phyloP scores from a whole-genome alignment of 83 land plant species.

The Thuja plicata region DNA sequence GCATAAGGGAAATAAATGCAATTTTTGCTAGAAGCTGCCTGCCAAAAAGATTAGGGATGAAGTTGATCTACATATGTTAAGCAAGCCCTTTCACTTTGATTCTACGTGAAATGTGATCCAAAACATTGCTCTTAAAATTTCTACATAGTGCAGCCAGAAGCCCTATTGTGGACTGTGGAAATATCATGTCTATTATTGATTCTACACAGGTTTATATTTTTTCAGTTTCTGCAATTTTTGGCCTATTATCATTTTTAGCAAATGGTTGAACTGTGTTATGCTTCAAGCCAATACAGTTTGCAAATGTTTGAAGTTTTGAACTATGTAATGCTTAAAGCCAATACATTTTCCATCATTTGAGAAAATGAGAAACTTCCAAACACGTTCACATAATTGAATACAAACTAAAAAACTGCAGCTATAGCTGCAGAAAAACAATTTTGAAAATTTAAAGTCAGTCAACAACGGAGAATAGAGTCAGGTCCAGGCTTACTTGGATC shows the following conservation, averaged over 20 bases:
- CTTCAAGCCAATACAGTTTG: not conserved
- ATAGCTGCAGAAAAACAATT: not conserved
- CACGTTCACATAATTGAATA: too few species aligned
- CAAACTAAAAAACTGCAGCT: not conserved
- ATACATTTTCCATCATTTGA: not conserved
- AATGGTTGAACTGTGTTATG: too few species aligned
- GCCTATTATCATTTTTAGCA: not conserved
- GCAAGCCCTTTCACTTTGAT: not conserved
- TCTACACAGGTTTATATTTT: not conserved
- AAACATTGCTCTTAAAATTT: too few species aligned
- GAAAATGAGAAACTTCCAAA: not conserved
- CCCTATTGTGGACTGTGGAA: too few species aligned
- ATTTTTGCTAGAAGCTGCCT: not conserved
- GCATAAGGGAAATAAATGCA: not conserved
- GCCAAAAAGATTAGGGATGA: not conserved
- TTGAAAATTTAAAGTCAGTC: not conserved
- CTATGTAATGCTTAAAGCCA: not conserved
- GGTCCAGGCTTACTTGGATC: not conserved
- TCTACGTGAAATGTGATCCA: too few species aligned
- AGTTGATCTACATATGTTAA: not conserved
- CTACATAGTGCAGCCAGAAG: too few species aligned
- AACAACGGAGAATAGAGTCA: not conserved
- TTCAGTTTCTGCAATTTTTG: not conserved
- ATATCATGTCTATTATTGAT: too few species aligned
- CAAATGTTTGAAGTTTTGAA: not conserved